Conservation (phyloP, 305 asterid species). For the Fraxinus sp. region DNA sequence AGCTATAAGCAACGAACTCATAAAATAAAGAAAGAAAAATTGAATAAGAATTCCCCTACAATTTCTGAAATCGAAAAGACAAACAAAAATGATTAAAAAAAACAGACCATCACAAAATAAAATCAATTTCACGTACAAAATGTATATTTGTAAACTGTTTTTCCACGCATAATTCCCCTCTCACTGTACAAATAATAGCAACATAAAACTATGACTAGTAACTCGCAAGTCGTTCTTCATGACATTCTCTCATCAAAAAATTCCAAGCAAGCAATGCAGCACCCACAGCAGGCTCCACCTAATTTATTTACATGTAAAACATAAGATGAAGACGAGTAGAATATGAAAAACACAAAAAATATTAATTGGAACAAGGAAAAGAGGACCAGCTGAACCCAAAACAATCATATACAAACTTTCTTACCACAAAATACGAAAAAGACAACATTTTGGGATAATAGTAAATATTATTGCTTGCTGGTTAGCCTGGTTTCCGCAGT, state of each 20-base stretch:
- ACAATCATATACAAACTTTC: background rate
- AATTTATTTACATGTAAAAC: constrained; percentile 10
- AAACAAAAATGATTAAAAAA: background rate
- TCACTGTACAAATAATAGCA: constrained; percentile 28
- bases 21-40: background rate
- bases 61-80: background rate
- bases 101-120: background rate
- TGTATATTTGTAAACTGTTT: background rate
- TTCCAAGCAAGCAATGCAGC: constrained; percentile 89
- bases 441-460: background rate
- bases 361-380: background rate
- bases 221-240: constrained; percentile 36
- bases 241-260: constrained; percentile 49
- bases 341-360: background rate
- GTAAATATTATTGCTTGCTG: background rate
- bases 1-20: background rate
- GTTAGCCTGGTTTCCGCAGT: background rate
- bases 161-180: constrained; percentile 20
- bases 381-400: background rate
- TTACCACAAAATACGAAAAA: background rate
- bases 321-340: no score
- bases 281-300: constrained; percentile 87
- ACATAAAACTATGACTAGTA: constrained; percentile 15
- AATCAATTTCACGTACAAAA: background rate
- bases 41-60: background rate